These are phyloP conservation scores for Globisporangium echinulatum DNA, from an alignment of 352 stramenopile species.

Conservation along the genomic window DNA sequence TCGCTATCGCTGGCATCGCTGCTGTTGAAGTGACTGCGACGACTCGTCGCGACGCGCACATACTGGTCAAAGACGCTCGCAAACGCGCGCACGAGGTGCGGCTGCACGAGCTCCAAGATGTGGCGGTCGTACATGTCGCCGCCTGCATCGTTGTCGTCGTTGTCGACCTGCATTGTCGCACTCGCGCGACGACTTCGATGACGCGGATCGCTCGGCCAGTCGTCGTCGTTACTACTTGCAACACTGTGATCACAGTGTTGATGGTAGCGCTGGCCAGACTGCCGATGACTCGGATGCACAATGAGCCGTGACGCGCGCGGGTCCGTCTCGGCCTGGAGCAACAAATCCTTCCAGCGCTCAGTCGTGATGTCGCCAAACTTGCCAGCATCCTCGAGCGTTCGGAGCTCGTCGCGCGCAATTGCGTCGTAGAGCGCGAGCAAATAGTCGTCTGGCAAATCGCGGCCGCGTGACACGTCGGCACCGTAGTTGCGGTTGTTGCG, in stretches of 20 bases:
- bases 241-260: too few species aligned
- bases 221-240: neutral
- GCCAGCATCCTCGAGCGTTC: constrained; percentile 75
- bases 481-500: constrained; percentile 89
- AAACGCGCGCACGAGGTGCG: constrained; percentile 47
- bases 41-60: constrained; percentile 27
- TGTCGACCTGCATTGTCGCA: constrained; percentile 1
- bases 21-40: constrained; percentile 15
- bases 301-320: constrained; percentile 55
- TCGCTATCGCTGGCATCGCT: constrained; percentile 25
- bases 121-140: constrained; percentile 60
- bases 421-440: constrained; percentile 67
- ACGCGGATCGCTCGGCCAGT: neutral
- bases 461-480: constrained; percentile 67
- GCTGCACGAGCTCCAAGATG: constrained; percentile 62
- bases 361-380: constrained; percentile 73
- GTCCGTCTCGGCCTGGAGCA: constrained; percentile 65
- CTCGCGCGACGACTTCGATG: neutral
- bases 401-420: constrained; percentile 73
- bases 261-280: too few species aligned
- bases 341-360: constrained; percentile 73
- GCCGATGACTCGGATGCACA: constrained; percentile 28
- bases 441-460: constrained; percentile 66
- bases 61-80: constrained; percentile 72
- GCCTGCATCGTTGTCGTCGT: neutral